Base-by-base conservation (phyloP, 495 filamentous ascomycete genomes). In the Lepraria neglecta region DNA sequence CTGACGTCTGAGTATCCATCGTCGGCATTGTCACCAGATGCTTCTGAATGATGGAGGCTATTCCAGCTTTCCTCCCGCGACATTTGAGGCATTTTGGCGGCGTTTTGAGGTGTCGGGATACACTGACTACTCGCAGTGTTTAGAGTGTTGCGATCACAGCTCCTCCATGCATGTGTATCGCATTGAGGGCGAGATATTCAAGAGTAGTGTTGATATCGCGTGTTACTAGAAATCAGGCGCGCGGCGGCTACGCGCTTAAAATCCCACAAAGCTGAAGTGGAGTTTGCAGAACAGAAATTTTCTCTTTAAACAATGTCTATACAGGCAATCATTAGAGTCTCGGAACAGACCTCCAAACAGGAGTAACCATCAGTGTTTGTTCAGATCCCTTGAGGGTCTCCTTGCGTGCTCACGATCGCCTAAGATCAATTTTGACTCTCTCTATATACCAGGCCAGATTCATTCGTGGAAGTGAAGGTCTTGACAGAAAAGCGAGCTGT, bases 271-370 rank as follows among this genome's bases (percentile, higher is more conserved):
- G 24, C 19, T 4, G 12, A 28, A 15, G n/a, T 24, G 21, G 17
- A n/a, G 35, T 6, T 19, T 3, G 4, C 15, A 4, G 14, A 17
- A 58, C 30, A 14, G 27, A 75, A 75, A 75, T 72, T 73, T 75
- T 80, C 77, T 81, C 82, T 75, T 78, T 79, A 76, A 75, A 73
- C 77, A 90, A 92, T 95, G 87, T 94, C 86, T 82, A 80, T 76
- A 67, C 87, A 94, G 91, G 86, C 88, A 85, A 82, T 90, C 90
- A 91, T 92, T 98, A 98, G 94, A 98, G 94, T 98, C 94, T 95
- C 94, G 94, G 89, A 86, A 84, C 85, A 89, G 86, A 90, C 83
- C 71, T 75, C 62, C 68, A 33, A 28, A 62, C 46, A 47, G 68
- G 69, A 75, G 72, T 75, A 76, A 38, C 65, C 70, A 74, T 94